These are phyloP conservation scores for Alternaria alternata DNA, from an alignment of 2,329 filamentous ascomycete genomes.

Conservation along the genomic window DNA sequence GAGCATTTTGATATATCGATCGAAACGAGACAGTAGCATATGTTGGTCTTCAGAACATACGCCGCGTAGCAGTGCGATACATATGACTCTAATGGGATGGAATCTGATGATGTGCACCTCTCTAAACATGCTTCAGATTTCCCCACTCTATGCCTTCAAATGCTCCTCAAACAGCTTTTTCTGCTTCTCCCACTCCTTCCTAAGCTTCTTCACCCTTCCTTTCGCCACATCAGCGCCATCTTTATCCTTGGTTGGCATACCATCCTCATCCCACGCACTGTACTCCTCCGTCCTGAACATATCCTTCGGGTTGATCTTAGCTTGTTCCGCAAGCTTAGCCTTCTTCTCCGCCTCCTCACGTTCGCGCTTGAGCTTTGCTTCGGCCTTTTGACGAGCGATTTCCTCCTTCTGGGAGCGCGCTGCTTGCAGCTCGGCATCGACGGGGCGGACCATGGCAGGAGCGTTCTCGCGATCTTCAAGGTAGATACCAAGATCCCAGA, in stretches of 20 bases:
- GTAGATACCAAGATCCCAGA: slow-evolving; percentile 85
- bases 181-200: slow-evolving; percentile 89
- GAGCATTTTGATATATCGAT: no score
- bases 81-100: no score
- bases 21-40: no score
- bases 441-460: slow-evolving; percentile 76
- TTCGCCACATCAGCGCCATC: slow-evolving; percentile 84
- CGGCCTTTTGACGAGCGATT: slow-evolving; percentile 53
- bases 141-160: neutral
- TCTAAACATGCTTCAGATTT: neutral
- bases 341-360: slow-evolving; percentile 67
- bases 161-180: slow-evolving; percentile 77
- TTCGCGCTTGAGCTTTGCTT: slow-evolving; percentile 61
- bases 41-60: no score
- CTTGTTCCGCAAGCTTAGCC: slow-evolving; percentile 63
- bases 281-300: slow-evolving; percentile 71
- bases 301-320: slow-evolving; percentile 64
- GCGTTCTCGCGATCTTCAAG: slow-evolving; percentile 80
- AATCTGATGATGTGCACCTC: neutral
- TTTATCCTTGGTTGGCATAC: slow-evolving; percentile 78
- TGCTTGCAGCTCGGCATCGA: slow-evolving; percentile 65
- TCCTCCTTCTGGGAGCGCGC: slow-evolving; percentile 63
- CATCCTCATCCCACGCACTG: slow-evolving; percentile 82
- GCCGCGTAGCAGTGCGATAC: neutral
- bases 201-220: slow-evolving; percentile 79